Conservation (phyloP, 805 yeast species). For the Saccharomycopsis synnaedendra region DNA sequence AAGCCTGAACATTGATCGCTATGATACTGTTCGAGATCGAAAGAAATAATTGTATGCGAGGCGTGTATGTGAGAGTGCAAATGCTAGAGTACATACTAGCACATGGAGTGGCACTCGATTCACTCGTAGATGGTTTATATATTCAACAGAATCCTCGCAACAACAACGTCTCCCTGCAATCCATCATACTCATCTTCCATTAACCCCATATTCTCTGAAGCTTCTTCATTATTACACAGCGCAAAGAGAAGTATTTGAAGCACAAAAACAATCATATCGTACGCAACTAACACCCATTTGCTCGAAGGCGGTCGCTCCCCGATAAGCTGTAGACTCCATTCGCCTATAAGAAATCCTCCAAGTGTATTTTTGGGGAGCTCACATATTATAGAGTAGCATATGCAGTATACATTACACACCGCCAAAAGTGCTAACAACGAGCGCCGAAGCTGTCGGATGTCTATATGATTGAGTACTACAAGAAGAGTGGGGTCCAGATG, state of each 20-base stretch:
- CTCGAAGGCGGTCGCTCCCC: conserved; percentile 9
- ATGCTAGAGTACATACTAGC: no score
- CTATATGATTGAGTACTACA: background rate
- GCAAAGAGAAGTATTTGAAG: conserved; percentile 5
- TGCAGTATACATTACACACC: conserved; percentile 9
- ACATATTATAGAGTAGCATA: background rate
- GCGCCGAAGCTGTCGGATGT: background rate
- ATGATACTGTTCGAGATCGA: no score
- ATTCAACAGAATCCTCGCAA: conserved; percentile 2
- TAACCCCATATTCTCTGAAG: background rate
- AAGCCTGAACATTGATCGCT: no score
- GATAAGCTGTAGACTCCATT: conserved; percentile 10
- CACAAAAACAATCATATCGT: conserved; percentile 9
- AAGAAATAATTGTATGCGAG: no score
- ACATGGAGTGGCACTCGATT: no score
- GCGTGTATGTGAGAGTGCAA: no score
- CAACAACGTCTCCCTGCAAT: conserved; percentile 9
- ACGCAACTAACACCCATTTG: conserved; percentile 6
- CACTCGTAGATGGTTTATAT: no score
- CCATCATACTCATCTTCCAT: conserved; percentile 7
- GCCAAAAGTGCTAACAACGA: background rate
- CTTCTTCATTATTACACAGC: background rate
- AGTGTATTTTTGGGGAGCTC: conserved; percentile 3
- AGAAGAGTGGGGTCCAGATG: conserved; percentile 1
- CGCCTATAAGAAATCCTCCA: conserved; percentile 7